Conservation (phyloP, 805 yeast genomes). For the Schizosaccharomyces octosporus region DNA sequence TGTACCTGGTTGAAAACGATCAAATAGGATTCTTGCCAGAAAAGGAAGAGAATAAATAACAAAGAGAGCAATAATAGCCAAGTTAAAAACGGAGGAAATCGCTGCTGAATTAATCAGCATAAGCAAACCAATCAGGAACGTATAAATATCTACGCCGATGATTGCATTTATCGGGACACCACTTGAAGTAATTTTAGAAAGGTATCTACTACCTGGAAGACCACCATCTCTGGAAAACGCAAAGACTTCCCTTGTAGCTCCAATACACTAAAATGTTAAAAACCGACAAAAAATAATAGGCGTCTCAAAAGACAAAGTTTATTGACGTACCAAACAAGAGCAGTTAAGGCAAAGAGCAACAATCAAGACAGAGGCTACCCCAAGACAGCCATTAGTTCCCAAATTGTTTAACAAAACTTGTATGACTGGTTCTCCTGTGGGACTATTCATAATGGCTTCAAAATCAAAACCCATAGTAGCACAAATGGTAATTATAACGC, state of each 20-base stretch:
- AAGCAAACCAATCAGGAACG: neutral
- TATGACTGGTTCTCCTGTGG: neutral
- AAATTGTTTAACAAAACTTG: neutral
- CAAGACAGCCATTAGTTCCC: conserved; percentile 17
- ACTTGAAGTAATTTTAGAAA: conserved; percentile 10
- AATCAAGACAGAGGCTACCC: conserved; percentile 21
- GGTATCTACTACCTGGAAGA: conserved; percentile 47
- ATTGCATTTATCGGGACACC: neutral
- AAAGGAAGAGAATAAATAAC: neutral
- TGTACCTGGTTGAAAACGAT: neutral
- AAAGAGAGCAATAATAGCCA: neutral
- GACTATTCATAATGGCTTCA: neutral
- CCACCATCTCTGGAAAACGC: conserved; percentile 47
- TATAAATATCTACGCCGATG: neutral
- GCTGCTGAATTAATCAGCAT: neutral
- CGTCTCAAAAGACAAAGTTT: too few species aligned
- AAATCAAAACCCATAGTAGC: conserved; percentile 18
- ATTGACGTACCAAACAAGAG: conserved; percentile 16
- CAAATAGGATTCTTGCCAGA: neutral
- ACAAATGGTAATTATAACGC: conserved; percentile 35
- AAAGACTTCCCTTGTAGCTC: conserved; percentile 41
- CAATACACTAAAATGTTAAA: conserved; percentile 18
- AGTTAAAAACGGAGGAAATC: neutral
- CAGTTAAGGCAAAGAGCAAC: conserved; percentile 26
- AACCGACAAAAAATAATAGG: too few species aligned